These are phyloP conservation scores for Inosperma sp. DNA, from an alignment of 768 basidiomycete genomes.

Conservation along the genomic window DNA sequence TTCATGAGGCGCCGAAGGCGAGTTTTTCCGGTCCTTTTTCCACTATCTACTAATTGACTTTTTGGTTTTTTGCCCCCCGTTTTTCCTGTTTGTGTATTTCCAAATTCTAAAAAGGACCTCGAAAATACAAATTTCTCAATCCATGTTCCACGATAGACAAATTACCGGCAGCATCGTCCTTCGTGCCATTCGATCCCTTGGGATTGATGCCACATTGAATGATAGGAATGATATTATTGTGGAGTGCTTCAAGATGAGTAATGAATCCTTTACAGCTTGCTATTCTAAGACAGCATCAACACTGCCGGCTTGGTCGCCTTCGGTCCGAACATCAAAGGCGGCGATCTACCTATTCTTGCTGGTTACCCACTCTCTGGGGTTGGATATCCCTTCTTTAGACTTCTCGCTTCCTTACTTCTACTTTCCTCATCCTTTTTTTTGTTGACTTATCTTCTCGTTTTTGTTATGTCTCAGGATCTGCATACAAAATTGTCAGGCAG, in stretches of 20 bases:
- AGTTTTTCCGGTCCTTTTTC: constrained; percentile 27
- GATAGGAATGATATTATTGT: constrained; percentile 91
- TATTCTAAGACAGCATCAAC: background rate
- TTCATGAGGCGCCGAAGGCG: constrained; percentile 86
- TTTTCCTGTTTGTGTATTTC: no score
- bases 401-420: background rate
- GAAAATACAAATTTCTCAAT: constrained; percentile 98
- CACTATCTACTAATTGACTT: background rate
- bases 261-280: background rate
- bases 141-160: constrained; percentile 79
- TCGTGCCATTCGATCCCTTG: constrained; percentile 71
- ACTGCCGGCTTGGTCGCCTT: background rate
- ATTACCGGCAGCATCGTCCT: constrained; percentile 74
- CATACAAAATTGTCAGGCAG: constrained; percentile 89
- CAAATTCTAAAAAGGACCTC: constrained; percentile 64
- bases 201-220: constrained; percentile 74
- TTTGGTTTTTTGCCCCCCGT: background rate
- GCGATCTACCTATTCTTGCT: background rate
- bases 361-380: background rate
- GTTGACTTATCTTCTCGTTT: constrained; percentile 13
- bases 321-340: constrained; percentile 3
- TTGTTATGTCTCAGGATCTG: constrained; percentile 95
- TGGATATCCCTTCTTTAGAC: background rate
- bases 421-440: background rate
- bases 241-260: constrained; percentile 81